Evolutionary conservation across 1,284 basidiomycete species (phyloP), one percentile per base, ranked within the genome.

Genomic region (Coniophora puteana): DNA sequence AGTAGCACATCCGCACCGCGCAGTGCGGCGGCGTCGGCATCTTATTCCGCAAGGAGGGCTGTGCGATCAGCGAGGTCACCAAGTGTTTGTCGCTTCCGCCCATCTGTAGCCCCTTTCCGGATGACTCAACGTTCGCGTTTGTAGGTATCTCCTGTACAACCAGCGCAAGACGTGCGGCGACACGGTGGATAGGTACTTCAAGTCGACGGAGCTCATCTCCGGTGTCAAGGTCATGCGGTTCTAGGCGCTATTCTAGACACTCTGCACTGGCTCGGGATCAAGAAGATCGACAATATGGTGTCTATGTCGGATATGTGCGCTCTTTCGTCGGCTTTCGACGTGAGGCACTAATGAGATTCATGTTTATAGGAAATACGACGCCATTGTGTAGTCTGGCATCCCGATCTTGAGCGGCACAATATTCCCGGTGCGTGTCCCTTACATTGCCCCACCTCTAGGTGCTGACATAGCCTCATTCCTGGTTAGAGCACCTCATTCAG

Each of bases 241-340:
- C 80, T 92, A 95, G 61, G 90, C 87, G 2, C 72, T 97, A 96
- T 97, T 93, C 94, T 95, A 3, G 94, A 98, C 59, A 84, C 96
- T 3, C 69, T 98, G 36, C 90, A 93, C 62, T 95, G 91, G 89
- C 65, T 95, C n/a, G 93, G 93, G 0, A 87, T 95, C 59, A 83
- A 63, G 62, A 89, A 90, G 71, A 83, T 96, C 43, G 82, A 91
- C 62, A 85, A 85, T 59, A 83, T 96, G 81, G 82, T 95, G 40
- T 89, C 83, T 17, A 96, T 97, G 94, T 88, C 84, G 51, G 88
- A 92, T 58, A 89, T 92, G 86, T 83, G 51, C 49, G 72, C 62
- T 51, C 17, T 32, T 23, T 44, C 20, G 14, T 31, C 22, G 21
- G 40, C n/a, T 13, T 14, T 38, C 35, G 5, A 27, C 29, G n/a